Evolutionary conservation across 495 filamentous ascomycete genomes (phyloP).

Genomic region (Neurospora sp.): DNA sequence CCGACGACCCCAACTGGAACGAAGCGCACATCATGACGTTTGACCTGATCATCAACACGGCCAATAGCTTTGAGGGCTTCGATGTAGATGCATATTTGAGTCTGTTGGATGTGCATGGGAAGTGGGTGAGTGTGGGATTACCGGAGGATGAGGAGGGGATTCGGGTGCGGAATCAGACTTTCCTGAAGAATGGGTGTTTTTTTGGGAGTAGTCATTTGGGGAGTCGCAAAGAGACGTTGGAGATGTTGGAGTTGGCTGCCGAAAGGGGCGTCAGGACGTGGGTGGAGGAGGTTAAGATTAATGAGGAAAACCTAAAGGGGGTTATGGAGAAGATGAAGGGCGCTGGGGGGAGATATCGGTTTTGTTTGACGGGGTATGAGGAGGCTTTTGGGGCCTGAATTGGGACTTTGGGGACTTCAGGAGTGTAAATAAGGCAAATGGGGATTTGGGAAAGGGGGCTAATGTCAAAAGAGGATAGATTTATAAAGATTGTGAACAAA

Average conservation of each 20-base stretch:
- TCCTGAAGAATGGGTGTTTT: conserved; percentile 66
- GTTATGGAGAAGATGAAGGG: conserved; percentile 58
- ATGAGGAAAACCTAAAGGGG: conserved; percentile 55
- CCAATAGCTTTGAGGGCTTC: conserved; percentile 42
- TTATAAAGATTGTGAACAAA: neutral
- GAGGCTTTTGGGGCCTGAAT: conserved; percentile 27
- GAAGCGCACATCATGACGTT: conserved; percentile 42
- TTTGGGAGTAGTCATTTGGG: conserved; percentile 78
- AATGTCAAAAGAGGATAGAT: neutral
- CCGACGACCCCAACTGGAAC: conserved; percentile 58
- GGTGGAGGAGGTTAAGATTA: conserved; percentile 70
- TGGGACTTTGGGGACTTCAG: neutral
- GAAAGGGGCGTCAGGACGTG: conserved; percentile 73
- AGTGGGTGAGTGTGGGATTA: conserved; percentile 73
- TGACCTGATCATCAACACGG: conserved; percentile 52
- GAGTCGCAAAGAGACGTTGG: conserved; percentile 66
- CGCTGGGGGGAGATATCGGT: conserved; percentile 53
- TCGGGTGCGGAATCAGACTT: conserved; percentile 63
- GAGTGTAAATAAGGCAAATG: neutral
- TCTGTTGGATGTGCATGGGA: conserved; percentile 74
- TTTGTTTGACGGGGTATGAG: conserved; percentile 36
- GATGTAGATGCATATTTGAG: conserved; percentile 60
- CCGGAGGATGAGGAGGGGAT: conserved; percentile 75
- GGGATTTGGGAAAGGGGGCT: neutral
- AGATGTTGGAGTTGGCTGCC: conserved; percentile 72